Evolutionary conservation across 2,329 filamentous ascomycete species (phyloP), one percentile per base, ranked within the genome.

Genomic region (Fusarium secorum): DNA sequence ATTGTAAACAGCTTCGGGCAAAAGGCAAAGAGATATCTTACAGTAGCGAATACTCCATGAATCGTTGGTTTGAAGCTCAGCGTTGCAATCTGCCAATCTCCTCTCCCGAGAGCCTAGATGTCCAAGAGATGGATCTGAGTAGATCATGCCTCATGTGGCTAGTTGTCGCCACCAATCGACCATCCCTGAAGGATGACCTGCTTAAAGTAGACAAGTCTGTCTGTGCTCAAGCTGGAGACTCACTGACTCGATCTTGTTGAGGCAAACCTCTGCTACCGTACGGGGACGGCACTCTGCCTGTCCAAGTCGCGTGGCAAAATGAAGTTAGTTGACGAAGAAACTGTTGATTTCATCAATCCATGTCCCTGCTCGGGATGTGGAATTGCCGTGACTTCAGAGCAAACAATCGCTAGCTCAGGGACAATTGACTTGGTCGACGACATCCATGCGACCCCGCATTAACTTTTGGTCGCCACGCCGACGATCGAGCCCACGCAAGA

Each of bases 161-260:
- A 54, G 36, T 35, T 15, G 9, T 26, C 7, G 22, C 46, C 28
- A 54, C 46, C 38, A 33, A 41, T 33, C 36, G 46, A 41, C 15
- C 11, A 33, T 15, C 18, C 48, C 20, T 41, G 45, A 35, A 20
- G 17, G 11, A 24, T 22, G 17, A 5, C 13, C 17, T 57, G 42
- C 42, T 38, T 17, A n/a, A 7, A 51, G 15, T 5, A 11, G 33
- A 39, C 17, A 51, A 58, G 44, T 18, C 14, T 33, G 52, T 55
- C 26, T 24, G 22, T 33, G 56, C 46, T 24, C 24, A 53, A 24
- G n/a, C 18, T 26, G n/a, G 24, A 20, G 24, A 22, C 15, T 18
- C 7, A 28, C 56, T 59, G 56, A 59, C 52, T 55, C 48, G 22
- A 36, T 52, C 48, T 52, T 52, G 18, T 36, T 26, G 32, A 52